Evolutionary conservation across 192 early-diverging fungal genomes (phyloP).

Genomic region (Coemansia sp.): DNA sequence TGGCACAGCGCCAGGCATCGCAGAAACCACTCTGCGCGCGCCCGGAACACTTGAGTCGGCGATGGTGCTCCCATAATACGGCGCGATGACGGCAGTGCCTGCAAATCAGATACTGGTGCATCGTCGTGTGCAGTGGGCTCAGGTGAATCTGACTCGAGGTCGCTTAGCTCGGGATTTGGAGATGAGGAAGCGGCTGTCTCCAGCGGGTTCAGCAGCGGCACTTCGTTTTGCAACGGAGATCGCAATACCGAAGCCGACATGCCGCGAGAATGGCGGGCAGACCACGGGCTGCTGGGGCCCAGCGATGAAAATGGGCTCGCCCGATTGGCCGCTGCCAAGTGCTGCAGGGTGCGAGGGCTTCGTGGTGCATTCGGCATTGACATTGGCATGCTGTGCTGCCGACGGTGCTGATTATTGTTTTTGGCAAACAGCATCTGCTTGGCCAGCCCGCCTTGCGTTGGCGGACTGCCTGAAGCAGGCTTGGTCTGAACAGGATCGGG

Average conservation of each 20-base stretch:
- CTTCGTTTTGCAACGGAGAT: slow-evolving; percentile 4
- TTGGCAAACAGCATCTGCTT: slow-evolving; percentile 29
- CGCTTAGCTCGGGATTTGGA: not conserved
- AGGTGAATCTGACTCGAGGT: not conserved
- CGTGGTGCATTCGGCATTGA: not conserved
- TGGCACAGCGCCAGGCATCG: slow-evolving; percentile 81
- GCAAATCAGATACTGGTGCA: slow-evolving; percentile 42
- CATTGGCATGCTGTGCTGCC: slow-evolving; percentile 42
- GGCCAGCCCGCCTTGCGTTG: not conserved
- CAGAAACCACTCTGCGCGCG: slow-evolving; percentile 64
- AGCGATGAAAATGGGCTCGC: not conserved
- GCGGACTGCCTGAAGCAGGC: not conserved
- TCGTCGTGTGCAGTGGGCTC: slow-evolving; percentile 27
- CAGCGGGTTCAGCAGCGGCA: not conserved
- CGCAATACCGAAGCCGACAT: slow-evolving; percentile 27
- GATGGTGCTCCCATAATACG: slow-evolving; percentile 24
- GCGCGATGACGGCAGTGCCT: slow-evolving; percentile 38
- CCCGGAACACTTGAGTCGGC: slow-evolving; percentile 41
- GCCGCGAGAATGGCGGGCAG: slow-evolving; percentile 28
- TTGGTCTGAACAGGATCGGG: slow-evolving; percentile 6
- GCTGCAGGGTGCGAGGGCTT: slow-evolving; percentile 29
- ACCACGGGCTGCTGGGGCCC: not conserved
- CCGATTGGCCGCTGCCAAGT: slow-evolving; percentile 42
- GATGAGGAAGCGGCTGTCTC: not conserved
- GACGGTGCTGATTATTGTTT: slow-evolving; percentile 19